Conservation (phyloP, 2,329 filamentous ascomycete species). For the Metarhizium sp. region DNA sequence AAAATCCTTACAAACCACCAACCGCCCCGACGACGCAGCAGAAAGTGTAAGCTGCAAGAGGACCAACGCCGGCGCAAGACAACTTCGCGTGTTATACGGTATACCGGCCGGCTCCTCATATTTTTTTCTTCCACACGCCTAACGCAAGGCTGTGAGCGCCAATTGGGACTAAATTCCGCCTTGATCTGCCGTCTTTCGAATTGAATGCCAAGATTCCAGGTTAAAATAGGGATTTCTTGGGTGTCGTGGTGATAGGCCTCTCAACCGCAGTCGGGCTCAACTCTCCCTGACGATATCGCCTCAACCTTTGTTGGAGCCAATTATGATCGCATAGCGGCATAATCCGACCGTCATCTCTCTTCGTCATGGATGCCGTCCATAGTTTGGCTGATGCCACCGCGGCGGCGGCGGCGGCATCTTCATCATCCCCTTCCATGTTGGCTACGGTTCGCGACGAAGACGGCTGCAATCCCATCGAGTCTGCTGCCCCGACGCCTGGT, state of each 20-base stretch:
- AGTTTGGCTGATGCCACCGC: conserved; percentile 23
- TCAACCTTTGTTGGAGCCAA: background rate
- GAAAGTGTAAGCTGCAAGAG: background rate
- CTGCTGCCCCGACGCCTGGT: conserved; percentile 4
- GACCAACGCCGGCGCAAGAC: background rate
- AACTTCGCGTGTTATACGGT: too few species aligned
- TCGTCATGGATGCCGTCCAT: conserved; percentile 29
- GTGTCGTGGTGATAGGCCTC: background rate
- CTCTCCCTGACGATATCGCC: background rate
- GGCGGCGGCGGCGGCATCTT: background rate
- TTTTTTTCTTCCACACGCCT: too few species aligned
- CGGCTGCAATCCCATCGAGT: background rate
- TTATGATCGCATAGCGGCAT: background rate
- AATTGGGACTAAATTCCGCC: background rate
- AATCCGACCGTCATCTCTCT: background rate
- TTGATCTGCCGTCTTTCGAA: background rate
- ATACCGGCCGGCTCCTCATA: too few species aligned
- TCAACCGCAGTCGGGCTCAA: background rate
- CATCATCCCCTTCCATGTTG: conserved; percentile 6
- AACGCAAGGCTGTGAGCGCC: background rate
- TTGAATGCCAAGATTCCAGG: too few species aligned
- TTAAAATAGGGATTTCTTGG: background rate
- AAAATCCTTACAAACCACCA: background rate
- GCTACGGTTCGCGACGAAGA: conserved; percentile 6
- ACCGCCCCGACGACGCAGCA: background rate